A percentile compares a stretch with the other conserved stretches of the same genome.
Evolutionary conservation across 2,329 filamentous ascomycete genomes (phyloP).

Genomic region (Diaporthe eres): DNA sequence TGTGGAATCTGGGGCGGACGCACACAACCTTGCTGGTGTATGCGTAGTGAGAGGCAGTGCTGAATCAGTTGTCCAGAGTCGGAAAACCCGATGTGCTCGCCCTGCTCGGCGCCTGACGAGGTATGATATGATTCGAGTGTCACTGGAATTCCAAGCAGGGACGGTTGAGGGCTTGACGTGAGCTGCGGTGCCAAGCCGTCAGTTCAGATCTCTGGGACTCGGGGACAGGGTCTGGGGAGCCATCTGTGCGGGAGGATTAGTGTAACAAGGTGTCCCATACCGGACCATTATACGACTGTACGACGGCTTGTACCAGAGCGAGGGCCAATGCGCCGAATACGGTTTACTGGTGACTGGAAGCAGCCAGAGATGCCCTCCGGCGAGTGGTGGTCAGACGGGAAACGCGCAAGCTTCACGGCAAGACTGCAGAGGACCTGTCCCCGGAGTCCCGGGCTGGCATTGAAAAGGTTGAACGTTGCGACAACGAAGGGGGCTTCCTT

Average conservation of each 20-base stretch:
- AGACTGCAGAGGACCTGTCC: constrained; percentile 4
- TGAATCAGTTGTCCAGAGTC: constrained; percentile 22
- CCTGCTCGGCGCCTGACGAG: constrained; percentile 15
- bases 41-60: constrained; percentile 32
- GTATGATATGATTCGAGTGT: constrained; percentile 29
- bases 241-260: constrained; percentile 34
- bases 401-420: constrained; percentile 20
- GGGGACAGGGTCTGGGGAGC: constrained; percentile 32
- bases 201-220: constrained; percentile 36
- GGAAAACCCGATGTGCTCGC: constrained; percentile 9
- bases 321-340: constrained; percentile 18
- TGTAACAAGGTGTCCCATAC: constrained; percentile 28
- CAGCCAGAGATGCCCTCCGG: neutral
- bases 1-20: neutral
- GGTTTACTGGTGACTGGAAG: neutral
- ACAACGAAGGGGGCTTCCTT: neutral
- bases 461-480: neutral
- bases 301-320: constrained; percentile 2
- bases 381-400: constrained; percentile 14
- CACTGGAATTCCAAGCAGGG: constrained; percentile 25
- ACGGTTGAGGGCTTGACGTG: constrained; percentile 8
- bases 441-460: constrained; percentile 1
- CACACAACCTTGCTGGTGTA: constrained; percentile 26
- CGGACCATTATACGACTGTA: constrained; percentile 8
- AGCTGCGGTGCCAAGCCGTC: constrained; percentile 32